Base-by-base conservation (phyloP, 2,329 filamentous ascomycete species). In the Tolypocladium inflatum region DNA sequence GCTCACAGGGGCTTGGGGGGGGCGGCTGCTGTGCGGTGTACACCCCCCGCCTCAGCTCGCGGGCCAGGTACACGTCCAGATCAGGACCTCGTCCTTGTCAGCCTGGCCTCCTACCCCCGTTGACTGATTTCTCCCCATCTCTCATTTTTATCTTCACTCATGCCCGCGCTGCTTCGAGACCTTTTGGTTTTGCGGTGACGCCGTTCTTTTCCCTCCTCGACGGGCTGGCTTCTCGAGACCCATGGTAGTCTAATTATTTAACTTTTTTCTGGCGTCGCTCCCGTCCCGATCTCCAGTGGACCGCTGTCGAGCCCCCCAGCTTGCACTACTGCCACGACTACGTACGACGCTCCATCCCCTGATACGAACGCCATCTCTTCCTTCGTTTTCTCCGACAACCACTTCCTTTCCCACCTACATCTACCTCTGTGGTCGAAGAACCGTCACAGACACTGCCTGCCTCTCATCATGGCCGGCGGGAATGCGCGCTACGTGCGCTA, bases 401-500 rank as follows among this genome's bases (percentile, higher is more conserved):
- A 33, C 30, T 56, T 58, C 54, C 41, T 58, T 38, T 35, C 54
- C 26, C 50, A 50, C 39, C 39, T 37, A 10, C 52, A 35, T 39
- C n/a, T 35, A 17, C 11, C 9, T 8, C 51, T 17, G 23, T 33
- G 30, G 37, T 37, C 53, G 35, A n/a, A 26, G 39, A 9, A 21
- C 21, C 42, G 8, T 50, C 43, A 11, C n/a, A 15, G 26, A 51
- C 53, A 35, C 13, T 33, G 23, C 30, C 42, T 43, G 61, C n/a
- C 57, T n/a, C 30, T 59, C 68, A 76, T 64, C 68, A 83, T 81
- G 79, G 86, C 86, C 75, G 82, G 85, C 60, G 86, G 86, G 71
- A 86, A 83, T 65, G 84, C 87, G 74, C 86, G 89, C 75, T 90
- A 91, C 68, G 76, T 86, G 80, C 83, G 85, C 80, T 87, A 86